Base-by-base conservation (phyloP, 2,329 filamentous ascomycete species). In the Penicillium sp. region DNA sequence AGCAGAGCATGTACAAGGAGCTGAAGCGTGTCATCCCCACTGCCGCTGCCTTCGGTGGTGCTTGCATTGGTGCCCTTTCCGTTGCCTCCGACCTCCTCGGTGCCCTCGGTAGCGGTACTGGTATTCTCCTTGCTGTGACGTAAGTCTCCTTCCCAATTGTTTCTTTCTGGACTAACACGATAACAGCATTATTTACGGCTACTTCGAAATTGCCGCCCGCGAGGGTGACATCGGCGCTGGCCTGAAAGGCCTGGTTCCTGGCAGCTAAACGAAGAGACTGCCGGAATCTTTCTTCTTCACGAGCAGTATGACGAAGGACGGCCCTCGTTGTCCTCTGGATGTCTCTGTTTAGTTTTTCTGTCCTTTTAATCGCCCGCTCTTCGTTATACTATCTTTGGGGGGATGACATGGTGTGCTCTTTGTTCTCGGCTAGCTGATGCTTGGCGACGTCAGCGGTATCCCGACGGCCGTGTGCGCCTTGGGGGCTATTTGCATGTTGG, bases 1-100 rank as follows among this genome's bases (percentile, higher is more conserved):
- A 98, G 71, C 91, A 97, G 80, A 94, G 87, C 78, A 98, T 98
- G 93, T 98, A 98, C 83, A 94, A 94, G 79, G 93, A 98, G 75
- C 82, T 98, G 53, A 98, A 98, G 86, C 86, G 93, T 63, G 93
- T 98, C 61, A 98, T 98, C 54, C 94, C 93, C 51, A 97, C 93
- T 46, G 94, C 93, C 48, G 93, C 93, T 53, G 93, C 94, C 60
- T 98, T 98, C 56, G 93, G 94, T 71, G 93, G 93, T 79, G 93
- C 93, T 56, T 97, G 91, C 78, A 98, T 98, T 76, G 93, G 93
- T 76, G 91, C 87, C 57, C 83, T 98, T 52, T 97, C 91, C 36
- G 91, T 98, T 62, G 83, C 86, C 62, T 94, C 87, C 68, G 93
- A 98, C 72, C 83, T 98, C 51, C 82, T 97, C 71, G 93, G 93